Percentiles rank a stretch among this genome's conserved stretches.
phyloP scores from a whole-genome alignment of 768 basidiomycete genomes.

The Pulveroboletus sp. region DNA sequence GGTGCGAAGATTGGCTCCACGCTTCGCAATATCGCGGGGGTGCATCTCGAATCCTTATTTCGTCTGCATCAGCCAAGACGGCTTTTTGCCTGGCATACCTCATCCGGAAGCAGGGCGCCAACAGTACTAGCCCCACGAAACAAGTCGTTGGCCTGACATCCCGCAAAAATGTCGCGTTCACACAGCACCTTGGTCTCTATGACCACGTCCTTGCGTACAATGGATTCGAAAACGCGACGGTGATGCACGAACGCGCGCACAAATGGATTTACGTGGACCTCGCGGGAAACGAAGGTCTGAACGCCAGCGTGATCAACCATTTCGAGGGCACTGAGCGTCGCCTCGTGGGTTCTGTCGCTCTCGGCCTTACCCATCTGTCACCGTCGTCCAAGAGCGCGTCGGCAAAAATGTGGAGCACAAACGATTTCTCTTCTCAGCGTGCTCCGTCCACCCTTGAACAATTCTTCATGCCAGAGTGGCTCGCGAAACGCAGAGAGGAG shows the following conservation, averaged over 20 bases:
- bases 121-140: constrained; percentile 11
- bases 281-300: constrained; percentile 54
- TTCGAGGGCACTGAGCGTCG: constrained; percentile 26
- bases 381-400: constrained; percentile 39
- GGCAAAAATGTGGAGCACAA: constrained; percentile 38
- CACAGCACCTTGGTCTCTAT: constrained; percentile 52
- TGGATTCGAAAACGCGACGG: constrained; percentile 33
- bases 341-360: constrained; percentile 42
- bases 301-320: constrained; percentile 40
- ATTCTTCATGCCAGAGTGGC: constrained; percentile 74
- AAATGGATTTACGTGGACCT: constrained; percentile 65
- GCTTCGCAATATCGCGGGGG: constrained; percentile 48
- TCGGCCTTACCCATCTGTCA: constrained; percentile 57
- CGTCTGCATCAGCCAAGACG: constrained; percentile 72
- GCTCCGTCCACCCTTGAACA: constrained; percentile 35
- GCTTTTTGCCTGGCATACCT: constrained; percentile 68
- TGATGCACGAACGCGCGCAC: constrained; percentile 29
- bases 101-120: constrained; percentile 43
- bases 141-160: constrained; percentile 63
- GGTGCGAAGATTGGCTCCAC: constrained; percentile 71
- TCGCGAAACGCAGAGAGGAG: constrained; percentile 50
- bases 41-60: constrained; percentile 51
- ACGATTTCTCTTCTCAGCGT: constrained; percentile 27
- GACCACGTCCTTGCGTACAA: constrained; percentile 56
- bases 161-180: constrained; percentile 51